Evolutionary conservation across 2,329 filamentous ascomycete genomes (phyloP).

Genomic region (Incumbomyces delicatus): DNA sequence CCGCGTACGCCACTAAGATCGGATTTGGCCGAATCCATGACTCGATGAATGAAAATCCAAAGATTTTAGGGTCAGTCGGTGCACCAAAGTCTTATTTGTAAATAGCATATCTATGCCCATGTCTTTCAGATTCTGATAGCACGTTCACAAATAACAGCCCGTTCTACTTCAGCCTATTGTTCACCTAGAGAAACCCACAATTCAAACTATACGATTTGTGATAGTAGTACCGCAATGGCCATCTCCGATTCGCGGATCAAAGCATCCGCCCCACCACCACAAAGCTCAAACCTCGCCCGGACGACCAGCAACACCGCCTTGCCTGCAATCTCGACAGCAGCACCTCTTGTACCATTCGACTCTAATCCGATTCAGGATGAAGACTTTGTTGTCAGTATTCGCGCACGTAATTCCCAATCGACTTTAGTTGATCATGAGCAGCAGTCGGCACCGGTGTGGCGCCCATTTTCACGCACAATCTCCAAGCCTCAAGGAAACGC

Average conservation of each 20-base stretch:
- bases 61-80: background rate
- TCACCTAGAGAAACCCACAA: too few relatives aligned
- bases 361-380: background rate
- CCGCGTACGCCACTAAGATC: background rate
- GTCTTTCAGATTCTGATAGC: background rate
- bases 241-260: background rate
- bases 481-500: background rate
- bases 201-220: background rate
- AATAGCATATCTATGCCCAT: background rate
- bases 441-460: background rate
- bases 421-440: background rate
- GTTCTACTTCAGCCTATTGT: background rate
- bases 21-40: background rate
- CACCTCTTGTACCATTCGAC: conserved; percentile 1
- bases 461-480: background rate
- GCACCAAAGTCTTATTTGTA: background rate
- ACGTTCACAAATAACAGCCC: background rate
- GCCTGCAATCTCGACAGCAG: conserved; percentile 1
- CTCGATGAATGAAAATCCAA: background rate
- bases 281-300: background rate
- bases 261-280: background rate
- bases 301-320: background rate
- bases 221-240: background rate
- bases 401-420: background rate
- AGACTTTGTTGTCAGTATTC: background rate